These are phyloP conservation scores for Saccharomycopsis capsularis DNA, from an alignment of 805 yeast genomes.

Conservation along the genomic window DNA sequence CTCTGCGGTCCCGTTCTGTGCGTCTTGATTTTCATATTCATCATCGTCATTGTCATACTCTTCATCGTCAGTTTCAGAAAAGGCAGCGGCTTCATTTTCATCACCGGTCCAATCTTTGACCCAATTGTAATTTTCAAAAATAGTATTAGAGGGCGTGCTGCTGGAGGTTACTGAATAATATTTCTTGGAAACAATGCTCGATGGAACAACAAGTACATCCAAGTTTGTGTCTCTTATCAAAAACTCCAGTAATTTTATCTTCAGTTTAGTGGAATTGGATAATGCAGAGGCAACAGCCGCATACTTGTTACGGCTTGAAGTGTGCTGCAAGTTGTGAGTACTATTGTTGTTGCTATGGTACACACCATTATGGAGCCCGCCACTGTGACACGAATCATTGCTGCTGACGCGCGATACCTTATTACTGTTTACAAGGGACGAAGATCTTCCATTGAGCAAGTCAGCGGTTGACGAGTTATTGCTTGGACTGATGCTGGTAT, in stretches of 20 bases:
- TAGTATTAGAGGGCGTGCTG: neutral
- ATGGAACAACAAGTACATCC: constrained; percentile 16
- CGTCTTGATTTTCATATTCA: neutral
- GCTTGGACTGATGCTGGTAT: neutral
- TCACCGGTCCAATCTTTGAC: constrained; percentile 8
- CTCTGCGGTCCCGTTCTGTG: too few relatives aligned
- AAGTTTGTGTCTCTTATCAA: constrained; percentile 11
- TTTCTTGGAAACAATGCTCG: neutral
- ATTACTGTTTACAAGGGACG: too few relatives aligned
- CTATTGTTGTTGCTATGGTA: neutral
- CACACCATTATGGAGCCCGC: neutral
- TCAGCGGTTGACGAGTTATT: neutral
- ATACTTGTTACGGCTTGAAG: too few relatives aligned
- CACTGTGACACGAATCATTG: neutral
- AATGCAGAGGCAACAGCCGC: too few relatives aligned
- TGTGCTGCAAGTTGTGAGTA: too few relatives aligned
- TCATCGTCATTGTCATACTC: neutral
- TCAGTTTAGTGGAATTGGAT: neutral
- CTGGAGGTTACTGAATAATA: too few relatives aligned
- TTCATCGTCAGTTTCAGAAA: neutral
- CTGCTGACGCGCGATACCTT: neutral
- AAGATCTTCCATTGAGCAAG: neutral
- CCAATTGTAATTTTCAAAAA: constrained; percentile 2
- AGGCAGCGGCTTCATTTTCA: neutral
- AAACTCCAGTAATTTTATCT: constrained; percentile 14